These are phyloP conservation scores for Inosperma sp. DNA, from an alignment of 768 basidiomycete genomes.

Conservation along the genomic window DNA sequence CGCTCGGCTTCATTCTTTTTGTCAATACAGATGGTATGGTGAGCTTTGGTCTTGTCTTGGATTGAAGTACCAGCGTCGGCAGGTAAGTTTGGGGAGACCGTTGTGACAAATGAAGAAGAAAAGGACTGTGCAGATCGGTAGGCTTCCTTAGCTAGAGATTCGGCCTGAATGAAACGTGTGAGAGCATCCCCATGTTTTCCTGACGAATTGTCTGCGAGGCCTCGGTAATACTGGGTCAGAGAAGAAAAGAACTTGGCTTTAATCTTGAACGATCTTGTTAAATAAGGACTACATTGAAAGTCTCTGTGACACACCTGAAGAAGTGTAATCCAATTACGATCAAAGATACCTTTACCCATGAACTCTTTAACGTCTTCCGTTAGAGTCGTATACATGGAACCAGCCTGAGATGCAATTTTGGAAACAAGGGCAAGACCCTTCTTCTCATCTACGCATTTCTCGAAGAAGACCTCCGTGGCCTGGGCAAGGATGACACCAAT, in stretches of 20 bases:
- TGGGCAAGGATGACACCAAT: conserved; percentile 87
- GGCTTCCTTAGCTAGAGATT: conserved; percentile 80
- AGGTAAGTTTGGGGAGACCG: conserved; percentile 77
- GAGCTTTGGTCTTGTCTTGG: conserved; percentile 78
- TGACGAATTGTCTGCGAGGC: conserved; percentile 67
- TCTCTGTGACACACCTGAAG: conserved; percentile 53
- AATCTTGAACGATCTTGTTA: conserved; percentile 44
- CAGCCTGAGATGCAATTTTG: conserved; percentile 82
- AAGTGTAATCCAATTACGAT: conserved; percentile 88
- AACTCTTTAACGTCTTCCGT: conserved; percentile 94
- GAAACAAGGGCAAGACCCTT: conserved; percentile 72
- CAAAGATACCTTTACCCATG: conserved; percentile 93
- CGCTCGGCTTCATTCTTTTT: conserved; percentile 69
- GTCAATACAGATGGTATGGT: conserved; percentile 72
- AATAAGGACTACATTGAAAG: not conserved
- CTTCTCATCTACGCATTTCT: conserved; percentile 92
- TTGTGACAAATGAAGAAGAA: conserved; percentile 62
- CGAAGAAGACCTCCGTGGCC: conserved; percentile 93
- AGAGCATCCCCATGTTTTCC: conserved; percentile 86
- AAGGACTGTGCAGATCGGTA: conserved; percentile 64
- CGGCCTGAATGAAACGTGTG: conserved; percentile 71
- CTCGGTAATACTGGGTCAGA: conserved; percentile 82
- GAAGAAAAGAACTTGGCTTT: conserved; percentile 90
- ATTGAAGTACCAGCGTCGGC: conserved; percentile 80
- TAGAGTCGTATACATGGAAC: conserved; percentile 75